Base-by-base conservation (phyloP, 768 basidiomycete genomes). In the Saitozyma sp. region DNA sequence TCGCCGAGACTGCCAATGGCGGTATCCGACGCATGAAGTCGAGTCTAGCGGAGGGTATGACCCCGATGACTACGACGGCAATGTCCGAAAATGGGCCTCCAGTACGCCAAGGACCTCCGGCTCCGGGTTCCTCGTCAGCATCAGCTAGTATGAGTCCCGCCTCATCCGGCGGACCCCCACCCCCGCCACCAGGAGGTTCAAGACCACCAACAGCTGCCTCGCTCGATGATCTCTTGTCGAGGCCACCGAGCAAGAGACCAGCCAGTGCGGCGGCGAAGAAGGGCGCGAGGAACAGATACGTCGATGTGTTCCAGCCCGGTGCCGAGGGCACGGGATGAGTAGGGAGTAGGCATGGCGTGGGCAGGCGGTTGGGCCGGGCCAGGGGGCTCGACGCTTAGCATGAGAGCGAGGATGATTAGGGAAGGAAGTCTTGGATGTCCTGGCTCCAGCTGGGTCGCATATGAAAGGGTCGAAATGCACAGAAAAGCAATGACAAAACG, bases 241-340 rank as follows among this genome's bases (percentile, higher is more conserved):
- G 56, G 75, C 83, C 54, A 79, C 84, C 64, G 66, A 81, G 51
- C 76, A 83, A 58, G 29, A 84, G 83, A 63, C 88, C 87, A 14
- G 85, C 84, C 62, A 83, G 85, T 19, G 84, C 86, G 29, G 78
- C 73, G 11, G 73, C 71, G 3, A 94, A 91, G 81, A 88, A 88
- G 64, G 88, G 87, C 67, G 81, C 90, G 59, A 85, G 91, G 59
- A 89, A 83, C 75, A 86, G 90, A 64, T 96, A 96, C 75, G 92
- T 96, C 3, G 91, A 93, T 74, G 88, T 93, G n/a, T 88, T 93
- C 79, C 87, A 89, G 67, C 67, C 67, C 39, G 63, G 56, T 17
- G 58, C 57, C 29, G 70, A 66, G 60, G 20, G 29, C 50, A 48
- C 37, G 45, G 29, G 29, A 29, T 29, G 29, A 29, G 29, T 29